These are phyloP conservation scores for Hanseniaspora vineae DNA, from an alignment of 805 yeast genomes.

Conservation along the genomic window DNA sequence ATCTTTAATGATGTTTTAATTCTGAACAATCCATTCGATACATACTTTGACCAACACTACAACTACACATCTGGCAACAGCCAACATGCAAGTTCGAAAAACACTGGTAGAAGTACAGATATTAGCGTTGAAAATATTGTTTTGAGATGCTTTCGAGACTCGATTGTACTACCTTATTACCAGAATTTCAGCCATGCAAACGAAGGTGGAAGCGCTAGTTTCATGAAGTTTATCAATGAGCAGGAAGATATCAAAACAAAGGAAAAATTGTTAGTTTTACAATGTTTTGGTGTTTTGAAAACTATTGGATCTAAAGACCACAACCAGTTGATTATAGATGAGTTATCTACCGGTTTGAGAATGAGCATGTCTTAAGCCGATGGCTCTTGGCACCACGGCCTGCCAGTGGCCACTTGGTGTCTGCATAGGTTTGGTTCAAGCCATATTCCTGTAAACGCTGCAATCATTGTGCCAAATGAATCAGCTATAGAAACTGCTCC, in stretches of 20 bases:
- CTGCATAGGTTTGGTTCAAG: constrained; percentile 63
- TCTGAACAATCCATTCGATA: constrained; percentile 41
- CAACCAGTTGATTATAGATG: constrained; percentile 47
- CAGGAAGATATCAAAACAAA: constrained; percentile 28
- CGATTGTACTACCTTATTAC: constrained; percentile 39
- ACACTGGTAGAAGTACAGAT: constrained; percentile 4
- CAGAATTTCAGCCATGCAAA: constrained; percentile 27
- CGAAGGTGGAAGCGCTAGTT: constrained; percentile 22
- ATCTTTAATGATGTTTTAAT: constrained; percentile 49
- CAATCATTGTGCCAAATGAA: constrained; percentile 69
- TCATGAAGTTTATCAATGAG: constrained; percentile 21
- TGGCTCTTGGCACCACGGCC: constrained; percentile 60
- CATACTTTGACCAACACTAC: constrained; percentile 13
- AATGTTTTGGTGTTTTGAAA: constrained; percentile 48
- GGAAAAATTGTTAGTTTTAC: constrained; percentile 33
- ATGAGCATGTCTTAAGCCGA: constrained; percentile 19
- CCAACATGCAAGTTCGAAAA: not conserved
- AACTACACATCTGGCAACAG: constrained; percentile 15
- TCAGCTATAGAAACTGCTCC: constrained; percentile 80
- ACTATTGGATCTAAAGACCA: constrained; percentile 41
- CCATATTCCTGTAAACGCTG: constrained; percentile 64
- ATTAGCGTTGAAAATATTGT: constrained; percentile 28
- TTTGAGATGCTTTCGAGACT: constrained; percentile 37
- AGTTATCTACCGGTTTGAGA: constrained; percentile 27
- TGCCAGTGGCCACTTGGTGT: constrained; percentile 55